Base-by-base conservation (phyloP, 1,284 basidiomycete genomes). In the Marasmius oreades region DNA sequence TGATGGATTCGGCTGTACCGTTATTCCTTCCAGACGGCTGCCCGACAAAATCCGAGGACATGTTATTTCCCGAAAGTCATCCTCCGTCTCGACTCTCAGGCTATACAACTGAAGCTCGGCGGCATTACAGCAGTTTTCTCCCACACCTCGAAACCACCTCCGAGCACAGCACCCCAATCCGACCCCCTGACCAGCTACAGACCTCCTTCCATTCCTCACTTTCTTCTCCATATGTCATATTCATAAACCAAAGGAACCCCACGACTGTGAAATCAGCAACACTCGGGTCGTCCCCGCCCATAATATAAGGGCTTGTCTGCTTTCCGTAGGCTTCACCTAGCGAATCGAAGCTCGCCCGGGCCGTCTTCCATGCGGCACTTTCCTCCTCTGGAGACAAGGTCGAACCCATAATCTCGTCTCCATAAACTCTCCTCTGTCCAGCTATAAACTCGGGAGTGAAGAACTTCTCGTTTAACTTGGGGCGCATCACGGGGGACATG, bases 211-310 rank as follows among this genome's bases (percentile, higher is more conserved):
- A 73, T 53, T 62, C 60, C 20, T 52, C 51, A 5, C 63, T 64
- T 18, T 61, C 53, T 3, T 45, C 46, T 1, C 55, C 64, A 33
- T 57, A 52, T 16, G 63, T 60, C 11, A 56, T 18, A 47, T 69
- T 68, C 45, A 70, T 59, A 66, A 66, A 68, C 16, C 45, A 54
- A 34, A 76, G 42, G 63, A 63, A 71, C 1, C 56, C 64, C 2
- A 59, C 69, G 6, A 73, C 60, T 12, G 66, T 28, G 37, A 66
- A 59, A 53, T 76, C 74, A 3, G 67, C 73, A 56, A 67, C 74
- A 6, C 69, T 66, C 39, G 65, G 18, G 4, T 54, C 63, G 39
- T 69, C 46, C 5, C 73, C 73, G 43, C 73, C 59, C 36, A 73
- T 64, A 44, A 42, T 16, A 20, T 14, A 42, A 8, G 39, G 16